These are phyloP conservation scores for Penicillium sp. DNA, from an alignment of 2,329 filamentous ascomycete species.

Conservation along the genomic window DNA sequence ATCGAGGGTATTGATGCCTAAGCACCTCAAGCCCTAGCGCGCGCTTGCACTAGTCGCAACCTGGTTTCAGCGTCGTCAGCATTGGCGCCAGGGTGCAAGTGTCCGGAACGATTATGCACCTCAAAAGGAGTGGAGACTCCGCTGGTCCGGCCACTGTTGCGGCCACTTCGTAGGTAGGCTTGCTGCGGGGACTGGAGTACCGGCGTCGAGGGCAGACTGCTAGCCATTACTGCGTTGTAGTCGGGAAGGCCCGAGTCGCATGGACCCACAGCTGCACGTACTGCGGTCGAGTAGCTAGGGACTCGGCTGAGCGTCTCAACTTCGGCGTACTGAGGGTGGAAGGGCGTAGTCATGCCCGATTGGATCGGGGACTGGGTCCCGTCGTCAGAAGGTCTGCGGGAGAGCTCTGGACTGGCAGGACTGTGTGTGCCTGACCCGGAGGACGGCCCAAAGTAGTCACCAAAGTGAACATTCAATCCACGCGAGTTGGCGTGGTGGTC, in stretches of 20 bases:
- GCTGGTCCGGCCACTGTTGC: constrained; percentile 35
- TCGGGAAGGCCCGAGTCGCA: constrained; percentile 59
- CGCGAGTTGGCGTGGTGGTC: constrained; percentile 24
- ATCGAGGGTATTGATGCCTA: not conserved
- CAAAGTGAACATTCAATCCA: constrained; percentile 26
- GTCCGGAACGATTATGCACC: constrained; percentile 24
- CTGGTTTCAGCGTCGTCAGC: constrained; percentile 41
- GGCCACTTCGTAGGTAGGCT: constrained; percentile 38
- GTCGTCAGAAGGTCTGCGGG: constrained; percentile 49
- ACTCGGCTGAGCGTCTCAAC: constrained; percentile 68
- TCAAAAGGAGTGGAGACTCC: constrained; percentile 31
- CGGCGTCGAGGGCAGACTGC: constrained; percentile 25
- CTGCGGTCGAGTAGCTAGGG: constrained; percentile 73
- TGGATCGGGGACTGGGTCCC: constrained; percentile 46
- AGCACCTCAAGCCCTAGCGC: constrained; percentile 30
- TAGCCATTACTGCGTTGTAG: constrained; percentile 58
- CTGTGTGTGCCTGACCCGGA: constrained; percentile 35
- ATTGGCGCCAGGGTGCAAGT: constrained; percentile 25
- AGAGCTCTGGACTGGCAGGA: constrained; percentile 38
- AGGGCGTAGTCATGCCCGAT: constrained; percentile 44
- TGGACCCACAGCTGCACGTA: constrained; percentile 61
- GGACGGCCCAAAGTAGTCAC: constrained; percentile 32
- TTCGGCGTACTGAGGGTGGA: constrained; percentile 50
- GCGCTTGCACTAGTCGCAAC: constrained; percentile 40
- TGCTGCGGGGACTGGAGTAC: constrained; percentile 39